Percentiles rank a stretch among this genome's conserved stretches.
Conservation (phyloP, 1,139 yeast species). For the Lodderomyces elongisporus region DNA sequence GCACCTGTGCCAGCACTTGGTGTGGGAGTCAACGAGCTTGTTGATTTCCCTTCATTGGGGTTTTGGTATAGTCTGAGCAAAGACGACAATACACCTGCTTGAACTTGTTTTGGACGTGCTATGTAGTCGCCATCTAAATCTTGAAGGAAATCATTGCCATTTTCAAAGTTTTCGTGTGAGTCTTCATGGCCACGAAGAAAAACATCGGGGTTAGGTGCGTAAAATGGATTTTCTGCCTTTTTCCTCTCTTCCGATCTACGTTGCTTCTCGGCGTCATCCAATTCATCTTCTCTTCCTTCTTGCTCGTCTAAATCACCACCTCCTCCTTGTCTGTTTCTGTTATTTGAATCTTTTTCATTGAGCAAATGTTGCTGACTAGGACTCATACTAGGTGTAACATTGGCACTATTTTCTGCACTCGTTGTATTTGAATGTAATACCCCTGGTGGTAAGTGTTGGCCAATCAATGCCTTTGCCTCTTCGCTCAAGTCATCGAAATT, state of each 20-base stretch:
- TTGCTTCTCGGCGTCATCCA: conserved; percentile 7
- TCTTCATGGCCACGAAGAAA: conserved; percentile 23
- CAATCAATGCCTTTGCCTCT: conserved; percentile 39
- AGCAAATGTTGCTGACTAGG: neutral
- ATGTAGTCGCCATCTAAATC: conserved; percentile 45
- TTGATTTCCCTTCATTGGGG: conserved; percentile 29
- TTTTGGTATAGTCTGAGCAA: conserved; percentile 62
- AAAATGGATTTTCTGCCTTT: conserved; percentile 18
- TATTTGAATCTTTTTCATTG: neutral
- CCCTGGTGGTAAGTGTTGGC: conserved; percentile 31
- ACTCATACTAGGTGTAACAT: conserved; percentile 4
- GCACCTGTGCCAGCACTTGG: neutral
- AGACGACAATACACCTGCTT: conserved; percentile 80
- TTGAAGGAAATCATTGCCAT: conserved; percentile 24
- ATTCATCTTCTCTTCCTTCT: conserved; percentile 5
- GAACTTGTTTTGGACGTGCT: conserved; percentile 69
- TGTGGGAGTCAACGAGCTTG: conserved; percentile 8
- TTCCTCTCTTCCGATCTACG: conserved; percentile 5
- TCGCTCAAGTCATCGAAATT: conserved; percentile 33
- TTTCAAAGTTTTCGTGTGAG: conserved; percentile 16
- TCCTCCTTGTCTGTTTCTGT: neutral
- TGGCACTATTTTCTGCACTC: conserved; percentile 11
- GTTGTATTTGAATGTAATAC: conserved; percentile 10
- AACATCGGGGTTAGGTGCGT: conserved; percentile 46
- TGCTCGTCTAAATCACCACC: neutral